Evolutionary conservation across 495 filamentous ascomycete species (phyloP).

Genomic region (Rostrohypoxylon terebratum): DNA sequence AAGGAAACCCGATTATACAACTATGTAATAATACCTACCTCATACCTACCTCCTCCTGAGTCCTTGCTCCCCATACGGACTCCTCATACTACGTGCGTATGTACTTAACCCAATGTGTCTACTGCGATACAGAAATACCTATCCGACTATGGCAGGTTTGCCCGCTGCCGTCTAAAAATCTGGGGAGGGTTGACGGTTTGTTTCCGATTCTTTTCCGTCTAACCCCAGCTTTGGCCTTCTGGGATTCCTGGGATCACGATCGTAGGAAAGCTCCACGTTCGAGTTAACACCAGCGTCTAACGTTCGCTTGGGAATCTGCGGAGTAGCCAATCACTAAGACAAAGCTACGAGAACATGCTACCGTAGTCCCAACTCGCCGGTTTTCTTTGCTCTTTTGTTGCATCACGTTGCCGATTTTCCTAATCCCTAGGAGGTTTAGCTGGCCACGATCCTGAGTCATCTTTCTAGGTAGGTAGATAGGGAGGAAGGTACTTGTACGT

Average conservation of each 20-base stretch:
- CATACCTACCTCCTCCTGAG: conserved; percentile 7
- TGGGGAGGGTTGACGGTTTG: conserved; percentile 40
- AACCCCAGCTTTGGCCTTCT: conserved; percentile 43
- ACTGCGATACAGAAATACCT: neutral
- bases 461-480: conserved; percentile 18
- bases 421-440: conserved; percentile 35
- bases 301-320: conserved; percentile 43
- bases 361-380: conserved; percentile 34
- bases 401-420: conserved; percentile 32
- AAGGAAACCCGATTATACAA: conserved; percentile 20
- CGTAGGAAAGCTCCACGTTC: conserved; percentile 40
- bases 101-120: neutral
- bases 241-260: conserved; percentile 35
- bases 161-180: conserved; percentile 32
- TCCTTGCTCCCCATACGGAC: conserved; percentile 12
- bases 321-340: conserved; percentile 45
- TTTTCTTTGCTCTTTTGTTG: conserved; percentile 31
- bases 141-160: conserved; percentile 27
- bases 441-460: conserved; percentile 42
- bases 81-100: conserved; percentile 3
- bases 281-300: conserved; percentile 27
- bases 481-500: conserved; percentile 13
- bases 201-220: conserved; percentile 46
- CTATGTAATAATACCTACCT: conserved; percentile 18
- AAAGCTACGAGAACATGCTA: conserved; percentile 11